These are phyloP conservation scores for Flaveria sonorensis DNA, from an alignment of 129 eudicot genomes.

Conservation along the genomic window DNA sequence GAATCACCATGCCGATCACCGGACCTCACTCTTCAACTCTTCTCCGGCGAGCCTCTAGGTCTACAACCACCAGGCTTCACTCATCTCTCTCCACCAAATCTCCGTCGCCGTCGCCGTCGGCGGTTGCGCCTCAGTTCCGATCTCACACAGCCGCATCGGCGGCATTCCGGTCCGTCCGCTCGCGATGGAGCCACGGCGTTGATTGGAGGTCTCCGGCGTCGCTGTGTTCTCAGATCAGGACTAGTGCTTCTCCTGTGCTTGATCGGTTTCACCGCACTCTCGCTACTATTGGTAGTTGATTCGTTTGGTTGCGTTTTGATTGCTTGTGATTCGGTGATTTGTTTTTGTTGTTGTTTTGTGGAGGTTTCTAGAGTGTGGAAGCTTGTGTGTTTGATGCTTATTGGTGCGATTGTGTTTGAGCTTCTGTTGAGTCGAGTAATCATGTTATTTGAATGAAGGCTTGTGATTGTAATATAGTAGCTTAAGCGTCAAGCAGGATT, in stretches of 20 bases:
- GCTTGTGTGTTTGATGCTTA: conserved; percentile 21
- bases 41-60: conserved; percentile 44
- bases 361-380: conserved; percentile 1
- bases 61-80: conserved; percentile 35
- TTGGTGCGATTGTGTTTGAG: conserved; percentile 11
- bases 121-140: conserved; percentile 27
- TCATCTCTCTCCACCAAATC: conserved; percentile 32
- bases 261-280: conserved; percentile 40
- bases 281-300: conserved; percentile 26
- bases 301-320: neutral
- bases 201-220: conserved; percentile 41
- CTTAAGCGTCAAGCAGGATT: conserved; percentile 23
- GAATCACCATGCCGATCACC: conserved; percentile 31
- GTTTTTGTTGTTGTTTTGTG: neutral
- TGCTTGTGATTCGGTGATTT: neutral
- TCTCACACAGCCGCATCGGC: conserved; percentile 36
- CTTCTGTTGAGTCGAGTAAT: neutral
- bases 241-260: conserved; percentile 35
- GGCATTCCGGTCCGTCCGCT: conserved; percentile 29
- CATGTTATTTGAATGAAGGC: neutral
- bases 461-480: conserved; percentile 16
- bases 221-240: conserved; percentile 40
- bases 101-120: conserved; percentile 11
- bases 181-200: conserved; percentile 43
- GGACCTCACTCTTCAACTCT: conserved; percentile 36